These are phyloP conservation scores for Candida montana DNA, from an alignment of 805 yeast species.

Conservation along the genomic window DNA sequence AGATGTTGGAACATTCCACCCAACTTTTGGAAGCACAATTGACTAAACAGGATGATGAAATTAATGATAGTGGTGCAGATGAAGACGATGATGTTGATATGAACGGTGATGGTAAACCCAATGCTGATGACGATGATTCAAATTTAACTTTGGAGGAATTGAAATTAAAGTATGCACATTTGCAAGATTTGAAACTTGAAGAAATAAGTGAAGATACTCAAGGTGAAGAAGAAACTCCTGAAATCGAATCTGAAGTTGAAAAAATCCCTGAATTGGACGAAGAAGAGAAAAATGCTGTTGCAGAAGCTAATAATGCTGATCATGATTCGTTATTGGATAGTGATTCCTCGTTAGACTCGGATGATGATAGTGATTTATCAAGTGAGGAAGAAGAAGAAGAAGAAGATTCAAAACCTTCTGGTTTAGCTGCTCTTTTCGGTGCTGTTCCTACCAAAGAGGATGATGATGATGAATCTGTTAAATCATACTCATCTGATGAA, in stretches of 20 bases:
- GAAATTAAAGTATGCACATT: slow-evolving; percentile 22
- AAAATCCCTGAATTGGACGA: slow-evolving; percentile 19
- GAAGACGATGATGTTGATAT: slow-evolving; percentile 27
- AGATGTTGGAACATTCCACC: slow-evolving; percentile 87
- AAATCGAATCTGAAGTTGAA: slow-evolving; percentile 22
- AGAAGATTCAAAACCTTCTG: slow-evolving; percentile 17
- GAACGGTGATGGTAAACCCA: not conserved
- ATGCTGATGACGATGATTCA: slow-evolving; percentile 17
- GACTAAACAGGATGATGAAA: slow-evolving; percentile 32
- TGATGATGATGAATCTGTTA: slow-evolving; percentile 32
- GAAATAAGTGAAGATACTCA: slow-evolving; percentile 26
- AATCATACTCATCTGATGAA: slow-evolving; percentile 22
- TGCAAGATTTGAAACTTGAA: slow-evolving; percentile 21
- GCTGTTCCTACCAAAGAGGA: slow-evolving; percentile 24
- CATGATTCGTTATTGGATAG: slow-evolving; percentile 18
- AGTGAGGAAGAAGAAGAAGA: slow-evolving; percentile 19
- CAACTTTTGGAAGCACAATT: slow-evolving; percentile 83
- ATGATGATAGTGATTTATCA: slow-evolving; percentile 23
- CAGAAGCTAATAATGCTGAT: slow-evolving; percentile 22
- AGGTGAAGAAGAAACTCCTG: slow-evolving; percentile 9
- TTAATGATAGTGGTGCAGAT: slow-evolving; percentile 22
- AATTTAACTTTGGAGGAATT: slow-evolving; percentile 28
- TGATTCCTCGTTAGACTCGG: slow-evolving; percentile 30
- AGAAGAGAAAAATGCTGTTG: slow-evolving; percentile 22
- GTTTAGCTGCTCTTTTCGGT: slow-evolving; percentile 35